Percentiles rank a stretch among this genome's conserved stretches.
phyloP scores from a whole-genome alignment of 139 green algal genomes.

The Chara braunii region DNA sequence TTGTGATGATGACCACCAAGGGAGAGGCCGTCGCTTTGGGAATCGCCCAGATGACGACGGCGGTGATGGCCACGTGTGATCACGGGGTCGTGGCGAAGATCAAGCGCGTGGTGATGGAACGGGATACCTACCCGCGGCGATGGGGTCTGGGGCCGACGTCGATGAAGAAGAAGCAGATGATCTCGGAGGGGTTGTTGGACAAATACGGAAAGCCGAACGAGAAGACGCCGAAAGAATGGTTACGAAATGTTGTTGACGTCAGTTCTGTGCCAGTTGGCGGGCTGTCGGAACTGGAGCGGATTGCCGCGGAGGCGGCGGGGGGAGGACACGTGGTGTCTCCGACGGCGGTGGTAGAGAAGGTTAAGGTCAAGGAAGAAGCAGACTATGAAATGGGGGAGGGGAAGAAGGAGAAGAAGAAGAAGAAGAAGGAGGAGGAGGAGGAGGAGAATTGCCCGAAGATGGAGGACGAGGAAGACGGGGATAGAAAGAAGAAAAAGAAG shows the following conservation, averaged over 20 bases:
- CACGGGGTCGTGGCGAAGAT: conserved; percentile 93
- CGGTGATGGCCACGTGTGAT: conserved; percentile 87
- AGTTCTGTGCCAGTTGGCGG: neutral
- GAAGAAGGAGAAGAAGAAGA: conserved; percentile 13
- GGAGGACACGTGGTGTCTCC: conserved; percentile 5
- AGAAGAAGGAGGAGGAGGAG: conserved; percentile 12
- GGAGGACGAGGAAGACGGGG: conserved; percentile 16
- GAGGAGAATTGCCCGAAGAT: conserved; percentile 25
- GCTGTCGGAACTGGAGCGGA: conserved; percentile 4
- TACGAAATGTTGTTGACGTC: conserved; percentile 62
- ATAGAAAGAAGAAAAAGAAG: conserved; percentile 25
- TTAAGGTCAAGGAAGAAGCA: neutral
- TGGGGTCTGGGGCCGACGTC: conserved; percentile 91
- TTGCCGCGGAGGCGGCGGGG: conserved; percentile 22
- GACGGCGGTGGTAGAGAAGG: neutral
- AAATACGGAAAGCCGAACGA: conserved; percentile 92
- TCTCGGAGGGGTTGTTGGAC: conserved; percentile 89
- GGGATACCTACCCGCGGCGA: conserved; percentile 94
- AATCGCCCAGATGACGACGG: conserved; percentile 93
- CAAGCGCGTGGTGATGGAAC: conserved; percentile 97
- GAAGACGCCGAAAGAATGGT: conserved; percentile 85
- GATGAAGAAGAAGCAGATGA: conserved; percentile 93
- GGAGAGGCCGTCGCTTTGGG: conserved; percentile 92
- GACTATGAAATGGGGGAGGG: neutral
- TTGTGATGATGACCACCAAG: conserved; percentile 98